Evolutionary conservation across 164 flowering plant species (phyloP).

Genomic region (Dillenia suffruticosa): DNA sequence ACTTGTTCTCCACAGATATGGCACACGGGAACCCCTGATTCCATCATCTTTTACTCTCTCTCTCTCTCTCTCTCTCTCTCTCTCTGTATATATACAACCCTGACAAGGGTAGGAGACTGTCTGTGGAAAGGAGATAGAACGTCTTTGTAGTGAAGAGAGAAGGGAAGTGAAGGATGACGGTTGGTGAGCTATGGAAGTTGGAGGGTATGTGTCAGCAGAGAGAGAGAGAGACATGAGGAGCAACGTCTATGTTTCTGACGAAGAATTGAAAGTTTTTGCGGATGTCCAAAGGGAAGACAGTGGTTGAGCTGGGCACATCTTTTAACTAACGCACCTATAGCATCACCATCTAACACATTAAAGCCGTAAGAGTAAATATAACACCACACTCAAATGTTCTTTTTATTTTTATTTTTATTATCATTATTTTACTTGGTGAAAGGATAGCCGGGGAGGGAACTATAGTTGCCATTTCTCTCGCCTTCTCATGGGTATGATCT

Average conservation of each 20-base stretch:
- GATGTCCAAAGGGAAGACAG: constrained; percentile 48
- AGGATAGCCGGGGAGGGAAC: too few species aligned
- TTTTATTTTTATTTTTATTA: too few species aligned
- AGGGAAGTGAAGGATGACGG: constrained; percentile 13
- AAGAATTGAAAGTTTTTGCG: constrained; percentile 25
- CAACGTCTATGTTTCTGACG: constrained; percentile 25
- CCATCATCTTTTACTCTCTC: constrained; percentile 51
- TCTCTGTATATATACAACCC: constrained; percentile 8
- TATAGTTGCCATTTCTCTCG: too few species aligned
- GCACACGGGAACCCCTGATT: constrained; percentile 66
- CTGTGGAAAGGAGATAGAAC: constrained; percentile 8
- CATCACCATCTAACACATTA: too few species aligned
- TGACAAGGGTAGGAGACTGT: constrained; percentile 12
- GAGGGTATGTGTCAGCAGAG: constrained; percentile 42
- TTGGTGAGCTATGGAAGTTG: constrained; percentile 49
- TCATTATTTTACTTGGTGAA: too few species aligned
- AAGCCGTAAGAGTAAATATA: too few species aligned
- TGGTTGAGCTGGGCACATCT: constrained; percentile 45
- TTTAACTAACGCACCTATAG: constrained; percentile 22
- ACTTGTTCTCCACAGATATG: constrained; percentile 72
- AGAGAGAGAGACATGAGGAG: constrained; percentile 43
- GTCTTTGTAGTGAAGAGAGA: constrained; percentile 25
- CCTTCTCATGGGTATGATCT: too few species aligned
- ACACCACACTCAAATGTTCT: too few species aligned
- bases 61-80: constrained; percentile 1